Conservation (phyloP, 768 basidiomycete genomes). For the Lactarius evosmus region DNA sequence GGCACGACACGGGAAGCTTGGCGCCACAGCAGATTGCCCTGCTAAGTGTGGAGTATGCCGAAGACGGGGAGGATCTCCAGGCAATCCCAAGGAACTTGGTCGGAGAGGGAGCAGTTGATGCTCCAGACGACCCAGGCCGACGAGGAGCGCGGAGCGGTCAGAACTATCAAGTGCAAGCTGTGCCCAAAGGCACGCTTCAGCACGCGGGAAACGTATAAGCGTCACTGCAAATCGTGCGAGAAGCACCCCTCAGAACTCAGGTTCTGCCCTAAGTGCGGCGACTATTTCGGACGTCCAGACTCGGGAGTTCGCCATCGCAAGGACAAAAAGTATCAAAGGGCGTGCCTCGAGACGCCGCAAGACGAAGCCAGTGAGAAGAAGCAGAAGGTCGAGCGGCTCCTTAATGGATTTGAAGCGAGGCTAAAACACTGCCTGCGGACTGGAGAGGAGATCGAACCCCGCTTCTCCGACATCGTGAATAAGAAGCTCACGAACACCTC, state of each 20-base stretch:
- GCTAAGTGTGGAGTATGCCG: background rate
- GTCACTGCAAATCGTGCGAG: background rate
- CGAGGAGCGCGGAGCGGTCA: background rate
- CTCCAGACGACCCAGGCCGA: background rate
- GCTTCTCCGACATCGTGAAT: background rate
- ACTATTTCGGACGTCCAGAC: background rate
- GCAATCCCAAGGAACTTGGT: background rate
- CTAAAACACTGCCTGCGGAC: background rate
- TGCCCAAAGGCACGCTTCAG: background rate
- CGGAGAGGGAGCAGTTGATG: background rate
- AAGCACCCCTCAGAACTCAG: background rate
- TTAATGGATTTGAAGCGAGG: background rate
- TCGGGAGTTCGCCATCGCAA: background rate
- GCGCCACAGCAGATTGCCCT: background rate
- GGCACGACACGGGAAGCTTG: background rate
- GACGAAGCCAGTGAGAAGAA: background rate
- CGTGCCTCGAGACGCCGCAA: background rate
- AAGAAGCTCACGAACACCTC: background rate
- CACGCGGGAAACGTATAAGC: background rate
- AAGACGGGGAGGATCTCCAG: background rate
- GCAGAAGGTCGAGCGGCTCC: background rate
- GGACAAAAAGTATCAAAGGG: background rate
- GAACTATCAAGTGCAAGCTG: background rate
- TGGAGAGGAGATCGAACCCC: background rate
- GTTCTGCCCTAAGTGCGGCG: background rate